Percentiles rank a stretch among this genome's conserved stretches.
These are phyloP conservation scores for Penicillium silybi DNA, from an alignment of 495 filamentous ascomycete species.

Conservation along the genomic window DNA sequence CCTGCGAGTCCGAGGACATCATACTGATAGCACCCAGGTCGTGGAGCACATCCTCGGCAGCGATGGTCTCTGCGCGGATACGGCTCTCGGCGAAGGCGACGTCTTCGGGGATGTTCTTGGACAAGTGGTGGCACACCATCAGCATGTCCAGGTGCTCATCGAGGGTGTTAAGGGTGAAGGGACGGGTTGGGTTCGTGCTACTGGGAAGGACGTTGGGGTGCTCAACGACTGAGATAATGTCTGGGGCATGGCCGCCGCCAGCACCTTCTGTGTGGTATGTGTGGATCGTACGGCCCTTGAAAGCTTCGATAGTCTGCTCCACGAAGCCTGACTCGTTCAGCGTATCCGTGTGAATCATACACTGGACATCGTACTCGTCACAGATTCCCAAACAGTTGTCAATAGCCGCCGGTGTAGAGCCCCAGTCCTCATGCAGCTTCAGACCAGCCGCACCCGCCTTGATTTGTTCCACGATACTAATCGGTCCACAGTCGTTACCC, in stretches of 20 bases:
- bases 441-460: constrained; percentile 82
- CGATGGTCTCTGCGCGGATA: constrained; percentile 94
- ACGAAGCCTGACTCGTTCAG: constrained; percentile 98
- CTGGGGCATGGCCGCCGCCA: constrained; percentile 92
- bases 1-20: constrained; percentile 97
- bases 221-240: constrained; percentile 94
- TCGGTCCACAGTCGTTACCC: constrained; percentile 78
- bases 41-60: constrained; percentile 94
- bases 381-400: constrained; percentile 85
- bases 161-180: constrained; percentile 88
- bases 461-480: constrained; percentile 75
- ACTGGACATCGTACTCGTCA: constrained; percentile 89
- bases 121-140: constrained; percentile 97
- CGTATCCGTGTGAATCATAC: constrained; percentile 96
- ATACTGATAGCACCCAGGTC: constrained; percentile 95
- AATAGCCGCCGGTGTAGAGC: constrained; percentile 86
- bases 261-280: constrained; percentile 99
- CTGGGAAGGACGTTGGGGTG: constrained; percentile 89
- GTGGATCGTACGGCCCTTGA: constrained; percentile 90
- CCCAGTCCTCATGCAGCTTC: constrained; percentile 98
- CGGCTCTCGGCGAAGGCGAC: constrained; percentile 94
- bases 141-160: constrained; percentile 99
- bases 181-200: constrained; percentile 89
- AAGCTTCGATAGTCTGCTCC: constrained; percentile 82
- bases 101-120: constrained; percentile 90